Evolutionary conservation across 495 filamentous ascomycete species (phyloP).

Genomic region (Neurospora sp.): DNA sequence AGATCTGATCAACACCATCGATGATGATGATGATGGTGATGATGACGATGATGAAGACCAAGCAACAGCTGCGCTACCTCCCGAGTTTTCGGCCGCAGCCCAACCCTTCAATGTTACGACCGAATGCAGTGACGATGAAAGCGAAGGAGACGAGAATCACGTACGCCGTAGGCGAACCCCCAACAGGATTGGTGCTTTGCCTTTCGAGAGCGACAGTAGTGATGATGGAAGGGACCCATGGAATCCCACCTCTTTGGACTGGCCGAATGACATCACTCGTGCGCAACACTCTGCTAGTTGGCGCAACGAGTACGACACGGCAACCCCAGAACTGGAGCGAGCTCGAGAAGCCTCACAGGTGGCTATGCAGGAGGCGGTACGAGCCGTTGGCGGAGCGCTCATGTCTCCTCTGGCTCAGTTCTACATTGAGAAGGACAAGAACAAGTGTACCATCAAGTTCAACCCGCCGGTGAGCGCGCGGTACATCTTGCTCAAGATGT

Average conservation of each 20-base stretch:
- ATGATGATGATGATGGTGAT: slow-evolving; percentile 27
- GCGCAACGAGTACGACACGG: slow-evolving; percentile 2
- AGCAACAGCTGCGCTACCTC: slow-evolving; percentile 39
- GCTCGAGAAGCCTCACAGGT: slow-evolving; percentile 42
- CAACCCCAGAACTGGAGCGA: slow-evolving; percentile 34
- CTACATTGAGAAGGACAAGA: slow-evolving; percentile 69
- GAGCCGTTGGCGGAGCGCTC: slow-evolving; percentile 41
- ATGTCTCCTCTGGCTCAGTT: slow-evolving; percentile 67
- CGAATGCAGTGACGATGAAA: slow-evolving; percentile 44
- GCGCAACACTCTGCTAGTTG: neutral
- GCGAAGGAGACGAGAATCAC: slow-evolving; percentile 22
- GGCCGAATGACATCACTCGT: slow-evolving; percentile 1
- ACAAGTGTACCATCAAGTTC: slow-evolving; percentile 78
- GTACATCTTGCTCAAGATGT: slow-evolving; percentile 77
- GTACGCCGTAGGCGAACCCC: slow-evolving; percentile 19
- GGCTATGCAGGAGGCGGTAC: slow-evolving; percentile 45
- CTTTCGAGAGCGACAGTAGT: slow-evolving; percentile 37
- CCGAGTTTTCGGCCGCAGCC: slow-evolving; percentile 35
- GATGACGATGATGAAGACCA: slow-evolving; percentile 43
- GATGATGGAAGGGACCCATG: slow-evolving; percentile 23
- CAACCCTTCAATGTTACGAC: slow-evolving; percentile 38
- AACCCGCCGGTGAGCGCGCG: slow-evolving; percentile 77
- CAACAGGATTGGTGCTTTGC: slow-evolving; percentile 39
- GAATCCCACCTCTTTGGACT: slow-evolving; percentile 2
- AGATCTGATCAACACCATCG: neutral